These are phyloP conservation scores for Naumovozyma dairenensis DNA, from an alignment of 805 yeast genomes.

Conservation along the genomic window DNA sequence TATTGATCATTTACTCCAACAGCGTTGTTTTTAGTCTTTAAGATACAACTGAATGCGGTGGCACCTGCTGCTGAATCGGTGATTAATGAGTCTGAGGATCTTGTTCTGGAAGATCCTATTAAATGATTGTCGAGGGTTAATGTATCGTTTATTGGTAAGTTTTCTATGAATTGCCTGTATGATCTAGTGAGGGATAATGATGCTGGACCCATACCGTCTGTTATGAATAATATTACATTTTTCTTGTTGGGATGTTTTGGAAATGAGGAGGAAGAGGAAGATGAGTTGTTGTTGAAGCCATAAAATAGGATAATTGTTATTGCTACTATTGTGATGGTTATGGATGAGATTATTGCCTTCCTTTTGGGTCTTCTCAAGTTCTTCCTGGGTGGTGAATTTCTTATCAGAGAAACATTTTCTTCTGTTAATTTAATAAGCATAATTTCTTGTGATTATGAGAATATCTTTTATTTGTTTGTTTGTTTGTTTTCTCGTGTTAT, in stretches of 20 bases:
- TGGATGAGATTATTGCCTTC: too few species aligned
- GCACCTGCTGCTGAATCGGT: conserved; percentile 98
- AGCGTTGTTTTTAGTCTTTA: conserved; percentile 82
- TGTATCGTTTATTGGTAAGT: conserved; percentile 43
- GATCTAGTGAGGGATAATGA: conserved; percentile 72
- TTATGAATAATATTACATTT: conserved; percentile 77
- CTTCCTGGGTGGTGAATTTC: too few species aligned
- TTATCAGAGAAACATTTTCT: too few species aligned
- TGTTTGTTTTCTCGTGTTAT: too few species aligned
- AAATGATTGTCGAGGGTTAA: conserved; percentile 57
- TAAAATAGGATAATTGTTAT: too few species aligned
- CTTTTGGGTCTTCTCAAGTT: too few species aligned
- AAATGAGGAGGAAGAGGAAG: background rate
- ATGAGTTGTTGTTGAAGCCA: too few species aligned
- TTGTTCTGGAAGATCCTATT: conserved; percentile 78
- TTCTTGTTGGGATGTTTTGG: conserved; percentile 33
- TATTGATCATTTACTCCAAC: conserved; percentile 68
- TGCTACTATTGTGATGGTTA: too few species aligned
- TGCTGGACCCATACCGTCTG: conserved; percentile 95
- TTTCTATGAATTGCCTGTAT: conserved; percentile 45
- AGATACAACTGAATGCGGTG: conserved; percentile 80
- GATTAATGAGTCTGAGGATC: conserved; percentile 64
- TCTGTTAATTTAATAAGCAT: too few species aligned
- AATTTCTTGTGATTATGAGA: too few species aligned
- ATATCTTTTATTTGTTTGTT: too few species aligned